These are phyloP conservation scores for Hypholoma fasciculare DNA, from an alignment of 768 basidiomycete species.

Conservation along the genomic window DNA sequence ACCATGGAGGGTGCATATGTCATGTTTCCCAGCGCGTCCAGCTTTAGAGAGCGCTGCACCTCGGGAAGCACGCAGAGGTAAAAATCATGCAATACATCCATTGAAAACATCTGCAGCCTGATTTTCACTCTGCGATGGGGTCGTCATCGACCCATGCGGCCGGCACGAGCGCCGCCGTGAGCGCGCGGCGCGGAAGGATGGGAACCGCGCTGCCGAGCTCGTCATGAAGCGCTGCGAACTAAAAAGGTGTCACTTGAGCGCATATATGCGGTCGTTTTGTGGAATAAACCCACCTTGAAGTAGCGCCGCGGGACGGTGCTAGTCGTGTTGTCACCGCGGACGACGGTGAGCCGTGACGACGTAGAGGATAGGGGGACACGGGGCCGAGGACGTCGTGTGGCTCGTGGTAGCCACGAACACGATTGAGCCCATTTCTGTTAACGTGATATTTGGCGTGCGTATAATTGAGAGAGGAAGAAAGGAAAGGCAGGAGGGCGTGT, in stretches of 20 bases:
- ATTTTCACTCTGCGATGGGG: slow-evolving; percentile 50
- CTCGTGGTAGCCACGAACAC: slow-evolving; percentile 7
- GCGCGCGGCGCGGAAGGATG: slow-evolving; percentile 48
- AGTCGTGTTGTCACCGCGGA: slow-evolving; percentile 9
- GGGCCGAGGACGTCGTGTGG: slow-evolving; percentile 18
- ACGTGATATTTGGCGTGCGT: background rate
- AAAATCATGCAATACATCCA: slow-evolving; percentile 31
- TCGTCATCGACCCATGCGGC: slow-evolving; percentile 53
- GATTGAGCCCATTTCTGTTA: slow-evolving; percentile 6
- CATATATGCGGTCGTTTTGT: slow-evolving; percentile 15
- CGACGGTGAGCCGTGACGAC: slow-evolving; percentile 16
- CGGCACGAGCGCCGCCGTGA: slow-evolving; percentile 45
- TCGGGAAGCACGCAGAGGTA: slow-evolving; percentile 30
- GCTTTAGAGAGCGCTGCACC: slow-evolving; percentile 36
- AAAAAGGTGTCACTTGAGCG: background rate
- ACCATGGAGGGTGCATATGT: background rate
- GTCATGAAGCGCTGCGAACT: slow-evolving; percentile 36
- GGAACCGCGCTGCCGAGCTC: slow-evolving; percentile 33
- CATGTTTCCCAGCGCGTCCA: background rate
- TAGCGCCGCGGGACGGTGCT: slow-evolving; percentile 12
- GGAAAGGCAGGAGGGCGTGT: background rate
- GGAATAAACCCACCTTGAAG: slow-evolving; percentile 12
- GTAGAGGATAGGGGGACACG: slow-evolving; percentile 17
- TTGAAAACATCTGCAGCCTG: slow-evolving; percentile 44
- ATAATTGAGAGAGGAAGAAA: background rate